Percentiles rank a stretch among this genome's conserved stretches.
These are phyloP conservation scores for Arabis alpina DNA, from an alignment of 345 rosid species.

Conservation along the genomic window DNA sequence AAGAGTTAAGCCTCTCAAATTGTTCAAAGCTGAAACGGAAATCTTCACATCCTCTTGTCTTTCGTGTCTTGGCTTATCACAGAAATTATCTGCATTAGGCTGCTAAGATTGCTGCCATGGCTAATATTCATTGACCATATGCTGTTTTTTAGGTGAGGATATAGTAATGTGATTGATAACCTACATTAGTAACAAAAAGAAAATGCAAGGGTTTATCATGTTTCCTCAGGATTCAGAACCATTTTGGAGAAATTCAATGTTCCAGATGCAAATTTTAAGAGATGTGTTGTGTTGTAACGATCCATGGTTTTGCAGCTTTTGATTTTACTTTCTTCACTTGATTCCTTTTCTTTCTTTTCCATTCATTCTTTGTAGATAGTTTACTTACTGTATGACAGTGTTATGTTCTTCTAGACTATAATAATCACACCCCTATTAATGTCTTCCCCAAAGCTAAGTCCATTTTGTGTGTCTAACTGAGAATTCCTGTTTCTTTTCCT, in stretches of 20 bases:
- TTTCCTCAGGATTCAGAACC: background rate
- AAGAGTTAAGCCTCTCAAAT: background rate
- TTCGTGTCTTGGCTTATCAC: background rate
- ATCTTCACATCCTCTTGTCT: slow-evolving; percentile 6
- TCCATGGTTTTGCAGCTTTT: no score
- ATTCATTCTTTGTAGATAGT: background rate
- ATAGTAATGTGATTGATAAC: background rate
- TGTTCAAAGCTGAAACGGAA: background rate
- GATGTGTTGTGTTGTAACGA: background rate
- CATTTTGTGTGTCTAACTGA: background rate
- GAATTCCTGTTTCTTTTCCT: background rate
- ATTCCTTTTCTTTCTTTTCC: background rate
- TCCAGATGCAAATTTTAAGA: background rate
- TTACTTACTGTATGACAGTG: slow-evolving; percentile 1
- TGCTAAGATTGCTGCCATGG: slow-evolving; percentile 7
- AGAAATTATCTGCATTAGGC: slow-evolving; percentile 9
- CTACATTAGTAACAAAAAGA: background rate
- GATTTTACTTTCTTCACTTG: background rate
- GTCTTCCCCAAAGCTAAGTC: background rate
- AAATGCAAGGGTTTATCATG: background rate
- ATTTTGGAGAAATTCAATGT: background rate
- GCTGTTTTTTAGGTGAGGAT: background rate
- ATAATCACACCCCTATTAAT: background rate
- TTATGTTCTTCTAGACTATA: background rate
- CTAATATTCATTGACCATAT: slow-evolving; percentile 9